phyloP scores from a whole-genome alignment of 2,329 filamentous ascomycete species.

The Cytospora paraplurivora region DNA sequence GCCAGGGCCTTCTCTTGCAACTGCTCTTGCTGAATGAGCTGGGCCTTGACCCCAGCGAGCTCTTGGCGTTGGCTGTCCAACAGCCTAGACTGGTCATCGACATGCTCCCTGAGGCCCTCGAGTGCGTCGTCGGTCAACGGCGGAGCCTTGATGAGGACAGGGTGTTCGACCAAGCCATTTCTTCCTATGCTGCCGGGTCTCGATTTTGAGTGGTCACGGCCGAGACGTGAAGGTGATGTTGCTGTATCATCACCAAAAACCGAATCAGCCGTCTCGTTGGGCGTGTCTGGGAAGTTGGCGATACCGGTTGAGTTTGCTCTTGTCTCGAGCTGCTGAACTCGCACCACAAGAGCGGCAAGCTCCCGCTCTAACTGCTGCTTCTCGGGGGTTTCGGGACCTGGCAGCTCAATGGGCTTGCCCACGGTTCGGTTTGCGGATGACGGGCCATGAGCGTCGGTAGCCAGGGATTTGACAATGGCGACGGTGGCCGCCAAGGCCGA shows the following conservation, averaged over 20 bases:
- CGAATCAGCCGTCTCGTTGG: slow-evolving; percentile 72
- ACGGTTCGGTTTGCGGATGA: slow-evolving; percentile 42
- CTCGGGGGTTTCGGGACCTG: slow-evolving; percentile 72
- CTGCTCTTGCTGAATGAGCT: slow-evolving; percentile 82
- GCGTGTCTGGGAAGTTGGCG: slow-evolving; percentile 73
- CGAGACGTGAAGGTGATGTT: slow-evolving; percentile 48
- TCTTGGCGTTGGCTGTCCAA: slow-evolving; percentile 86
- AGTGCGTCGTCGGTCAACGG: slow-evolving; percentile 80
- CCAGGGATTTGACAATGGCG: slow-evolving; percentile 56
- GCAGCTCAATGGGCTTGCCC: slow-evolving; percentile 65
- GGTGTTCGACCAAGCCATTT: slow-evolving; percentile 34
- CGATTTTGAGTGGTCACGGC: slow-evolving; percentile 34
- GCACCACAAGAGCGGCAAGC: slow-evolving; percentile 73
- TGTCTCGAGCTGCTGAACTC: slow-evolving; percentile 82
- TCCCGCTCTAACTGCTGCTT: slow-evolving; percentile 83
- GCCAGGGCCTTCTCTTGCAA: slow-evolving; percentile 81
- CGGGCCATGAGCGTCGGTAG: slow-evolving; percentile 45
- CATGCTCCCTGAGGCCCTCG: slow-evolving; percentile 82
- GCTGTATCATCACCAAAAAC: slow-evolving; percentile 62
- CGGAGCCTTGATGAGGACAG: slow-evolving; percentile 43
- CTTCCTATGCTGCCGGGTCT: slow-evolving; percentile 33
- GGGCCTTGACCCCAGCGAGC: slow-evolving; percentile 81
- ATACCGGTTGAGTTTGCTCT: slow-evolving; percentile 63
- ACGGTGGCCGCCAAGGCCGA: slow-evolving; percentile 56
- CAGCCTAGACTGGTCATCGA: slow-evolving; percentile 90